These are phyloP conservation scores for Rhexocercosporidium sp. DNA, from an alignment of 2,329 filamentous ascomycete genomes.

Conservation along the genomic window DNA sequence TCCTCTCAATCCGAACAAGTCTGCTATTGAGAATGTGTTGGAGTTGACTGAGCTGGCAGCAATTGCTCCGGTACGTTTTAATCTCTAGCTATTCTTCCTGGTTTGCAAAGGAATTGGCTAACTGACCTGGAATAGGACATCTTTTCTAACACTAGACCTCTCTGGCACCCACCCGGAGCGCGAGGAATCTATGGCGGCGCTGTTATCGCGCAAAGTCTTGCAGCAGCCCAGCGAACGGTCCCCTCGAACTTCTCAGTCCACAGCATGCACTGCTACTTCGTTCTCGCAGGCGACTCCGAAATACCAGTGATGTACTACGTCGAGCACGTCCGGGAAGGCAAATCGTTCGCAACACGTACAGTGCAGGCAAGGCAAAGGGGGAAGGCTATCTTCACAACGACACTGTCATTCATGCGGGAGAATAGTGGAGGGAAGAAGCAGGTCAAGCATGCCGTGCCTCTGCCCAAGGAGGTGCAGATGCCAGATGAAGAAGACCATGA, in stretches of 20 bases:
- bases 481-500: constrained; percentile 49
- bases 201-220: constrained; percentile 89
- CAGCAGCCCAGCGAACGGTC: constrained; percentile 88
- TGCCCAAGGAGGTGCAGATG: constrained; percentile 54
- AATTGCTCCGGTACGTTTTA: constrained; percentile 69
- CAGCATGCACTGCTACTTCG: constrained; percentile 99
- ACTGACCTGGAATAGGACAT: constrained; percentile 64
- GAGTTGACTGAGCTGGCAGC: constrained; percentile 81
- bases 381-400: constrained; percentile 92
- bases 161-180: constrained; percentile 92
- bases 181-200: constrained; percentile 93
- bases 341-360: constrained; percentile 87
- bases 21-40: constrained; percentile 86
- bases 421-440: constrained; percentile 56
- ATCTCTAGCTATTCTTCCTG: neutral
- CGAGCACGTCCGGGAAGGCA: constrained; percentile 88
- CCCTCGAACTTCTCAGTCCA: constrained; percentile 81
- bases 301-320: constrained; percentile 95
- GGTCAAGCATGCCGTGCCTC: constrained; percentile 68
- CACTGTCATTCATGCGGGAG: constrained; percentile 82
- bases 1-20: constrained; percentile 71
- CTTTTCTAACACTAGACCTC: constrained; percentile 90
- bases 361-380: constrained; percentile 94
- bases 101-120: neutral
- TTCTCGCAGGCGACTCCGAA: constrained; percentile 83